Evolutionary conservation across 306 rosid species (phyloP).

Genomic region (Sicyos baderoa): DNA sequence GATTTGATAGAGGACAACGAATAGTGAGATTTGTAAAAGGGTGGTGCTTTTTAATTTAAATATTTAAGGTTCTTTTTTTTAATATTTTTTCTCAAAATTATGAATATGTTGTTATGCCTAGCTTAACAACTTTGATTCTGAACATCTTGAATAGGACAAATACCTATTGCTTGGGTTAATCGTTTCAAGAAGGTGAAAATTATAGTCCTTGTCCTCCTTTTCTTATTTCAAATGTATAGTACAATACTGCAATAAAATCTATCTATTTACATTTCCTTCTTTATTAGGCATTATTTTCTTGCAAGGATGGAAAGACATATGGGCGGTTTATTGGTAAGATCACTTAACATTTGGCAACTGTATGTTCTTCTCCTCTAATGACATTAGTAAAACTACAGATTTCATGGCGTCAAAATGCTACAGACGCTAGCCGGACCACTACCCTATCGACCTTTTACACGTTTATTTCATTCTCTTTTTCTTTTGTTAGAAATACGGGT

Average conservation of each 20-base stretch:
- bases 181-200: conserved; percentile 53
- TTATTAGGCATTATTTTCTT: conserved; percentile 50
- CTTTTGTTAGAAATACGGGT: background rate
- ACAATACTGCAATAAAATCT: conserved; percentile 13
- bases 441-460: background rate
- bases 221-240: conserved; percentile 17
- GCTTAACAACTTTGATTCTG: conserved; percentile 20
- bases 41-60: background rate
- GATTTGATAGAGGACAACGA: background rate
- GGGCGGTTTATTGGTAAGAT: conserved; percentile 68
- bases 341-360: conserved; percentile 18
- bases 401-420: background rate
- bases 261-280: conserved; percentile 23
- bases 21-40: background rate
- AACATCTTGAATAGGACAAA: conserved; percentile 41
- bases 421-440: background rate
- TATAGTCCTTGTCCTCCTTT: conserved; percentile 9
- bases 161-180: conserved; percentile 64
- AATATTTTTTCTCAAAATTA: background rate
- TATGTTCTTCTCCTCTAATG: background rate
- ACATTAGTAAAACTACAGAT: background rate
- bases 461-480: background rate
- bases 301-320: conserved; percentile 48
- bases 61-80: background rate
- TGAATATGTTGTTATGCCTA: background rate